phyloP scores from a whole-genome alignment of 768 basidiomycete genomes.

The Galerina marginata region DNA sequence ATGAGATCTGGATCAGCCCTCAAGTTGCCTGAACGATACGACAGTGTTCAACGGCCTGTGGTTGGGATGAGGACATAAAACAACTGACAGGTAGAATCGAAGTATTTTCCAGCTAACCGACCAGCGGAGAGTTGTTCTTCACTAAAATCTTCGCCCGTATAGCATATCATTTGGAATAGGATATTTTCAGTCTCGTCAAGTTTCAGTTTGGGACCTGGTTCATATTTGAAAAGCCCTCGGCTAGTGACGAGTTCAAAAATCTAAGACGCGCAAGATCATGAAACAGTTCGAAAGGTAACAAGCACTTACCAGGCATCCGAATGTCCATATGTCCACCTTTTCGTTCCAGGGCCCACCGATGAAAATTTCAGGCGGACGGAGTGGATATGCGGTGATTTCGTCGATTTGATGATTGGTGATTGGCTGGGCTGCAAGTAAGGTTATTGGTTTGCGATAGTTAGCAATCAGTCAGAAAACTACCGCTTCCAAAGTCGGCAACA shows the following conservation, averaged over 20 bases:
- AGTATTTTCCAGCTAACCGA: neutral
- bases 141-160: neutral
- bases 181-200: neutral
- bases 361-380: conserved; percentile 35
- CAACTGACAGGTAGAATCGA: neutral
- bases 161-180: neutral
- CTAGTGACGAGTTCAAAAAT: conserved; percentile 24
- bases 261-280: neutral
- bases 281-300: neutral
- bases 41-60: neutral
- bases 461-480: conserved; percentile 13
- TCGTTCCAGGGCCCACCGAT: conserved; percentile 32
- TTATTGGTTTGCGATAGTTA: neutral
- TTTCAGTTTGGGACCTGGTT: conserved; percentile 6
- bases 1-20: conserved; percentile 18
- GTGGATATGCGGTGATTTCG: conserved; percentile 25
- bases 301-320: conserved; percentile 33
- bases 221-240: conserved; percentile 12
- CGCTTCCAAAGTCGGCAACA: conserved; percentile 32
- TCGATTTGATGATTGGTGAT: conserved; percentile 14
- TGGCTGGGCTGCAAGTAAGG: neutral
- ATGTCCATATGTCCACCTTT: conserved; percentile 36
- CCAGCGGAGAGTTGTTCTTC: neutral
- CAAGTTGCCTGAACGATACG: conserved; percentile 20
- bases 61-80: neutral